Base-by-base conservation (phyloP, 2,329 filamentous ascomycete species). In the Xylariaceae sp. region DNA sequence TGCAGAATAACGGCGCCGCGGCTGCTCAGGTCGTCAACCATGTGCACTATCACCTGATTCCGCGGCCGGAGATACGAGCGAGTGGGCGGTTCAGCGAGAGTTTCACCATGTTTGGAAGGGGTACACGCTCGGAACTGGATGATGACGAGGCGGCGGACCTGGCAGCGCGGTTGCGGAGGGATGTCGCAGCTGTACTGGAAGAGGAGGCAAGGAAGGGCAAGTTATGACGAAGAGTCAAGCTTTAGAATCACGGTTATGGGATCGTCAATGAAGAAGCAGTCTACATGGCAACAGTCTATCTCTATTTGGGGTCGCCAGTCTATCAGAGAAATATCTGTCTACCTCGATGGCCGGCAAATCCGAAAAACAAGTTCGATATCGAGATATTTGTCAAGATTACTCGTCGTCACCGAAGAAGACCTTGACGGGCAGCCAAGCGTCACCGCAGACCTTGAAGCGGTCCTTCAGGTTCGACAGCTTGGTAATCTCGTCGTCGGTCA, bases 41-140 rank as follows among this genome's bases (percentile, higher is more conserved):
- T 64, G 84, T 94, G 37, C 91, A 98, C 64, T 97, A 94, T 62
- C 93, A 98, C 56, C 77, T 97, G 39, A 94, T 98, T 26, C 91
- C 91, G 0, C 71, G 91, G 29, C 89, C 90, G 0, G 80, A 85
- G 66, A 77, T 76, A 43, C 71, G 69, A 51, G 76, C 68, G 35
- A 74, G 70, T 50, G 73, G 69, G 6, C 61, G 67, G 35, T 68
- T 67, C 53, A 77, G 76, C 44, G 73, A 78, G 69, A 82, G 81
- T 59, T 90, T 89, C 67, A 88, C 83, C 35, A 90, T 90, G 86
- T 91, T 91, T 68, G 87, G 87, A 1, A 66, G 83, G 12, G 87
- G 87, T 0, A 72, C 76, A 58, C 69, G 87, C 41, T 79, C 83
- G 49, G 87, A 91, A 47, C 59, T 91, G 41, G 86, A 90, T 53